Base-by-base conservation (phyloP, 2,329 filamentous ascomycete species). In the Microascus cirrosus region DNA sequence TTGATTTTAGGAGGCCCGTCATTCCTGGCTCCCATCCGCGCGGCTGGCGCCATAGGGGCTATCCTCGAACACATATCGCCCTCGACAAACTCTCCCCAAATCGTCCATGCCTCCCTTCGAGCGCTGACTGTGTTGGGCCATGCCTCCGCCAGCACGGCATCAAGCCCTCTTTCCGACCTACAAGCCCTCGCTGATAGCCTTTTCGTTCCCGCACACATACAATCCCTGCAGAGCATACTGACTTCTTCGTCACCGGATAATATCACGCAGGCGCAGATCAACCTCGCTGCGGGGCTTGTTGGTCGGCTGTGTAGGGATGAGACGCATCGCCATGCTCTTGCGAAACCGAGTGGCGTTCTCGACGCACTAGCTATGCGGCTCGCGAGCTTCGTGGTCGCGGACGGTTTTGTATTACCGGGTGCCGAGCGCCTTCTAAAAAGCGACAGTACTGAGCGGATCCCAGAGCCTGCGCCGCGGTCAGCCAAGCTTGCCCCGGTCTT, bases 301-400 rank as follows among this genome's bases (percentile, higher is more conserved):
- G 75, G 71, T 60, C 72, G 69, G 36, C 69, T 85, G n/a, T 94
- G 90, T 66, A 78, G 76, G 20, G 82, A 87, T 61, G 85, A 91
- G 60, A 73, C 73, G 12, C 84, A 94, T 61, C 89, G 89, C 69
- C 80, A 82, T 60, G 74, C 80, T n/a, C 73, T 97, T 58, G 82
- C 89, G 12, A 85, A 85, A 42, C 32, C 50, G 13, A 78, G 77
- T 12, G 89, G 89, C 6, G 78, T 95, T 28, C 75, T 97, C 36
- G 90, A 96, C 70, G 82, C 86, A 13, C 77, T 97, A 32, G 87
- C 90, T 28, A 79, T 83, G 5, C 85, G 85, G 63, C 73, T 97
- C 59, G 89, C 83, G 56, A 84, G 79, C 58, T 87, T 89, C 65
- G 82, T 87, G 50, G 83, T 88, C 2, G 76, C 81, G 6, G 78